phyloP scores from a whole-genome alignment of 345 rosid genomes.

The Citrus hindsii region DNA sequence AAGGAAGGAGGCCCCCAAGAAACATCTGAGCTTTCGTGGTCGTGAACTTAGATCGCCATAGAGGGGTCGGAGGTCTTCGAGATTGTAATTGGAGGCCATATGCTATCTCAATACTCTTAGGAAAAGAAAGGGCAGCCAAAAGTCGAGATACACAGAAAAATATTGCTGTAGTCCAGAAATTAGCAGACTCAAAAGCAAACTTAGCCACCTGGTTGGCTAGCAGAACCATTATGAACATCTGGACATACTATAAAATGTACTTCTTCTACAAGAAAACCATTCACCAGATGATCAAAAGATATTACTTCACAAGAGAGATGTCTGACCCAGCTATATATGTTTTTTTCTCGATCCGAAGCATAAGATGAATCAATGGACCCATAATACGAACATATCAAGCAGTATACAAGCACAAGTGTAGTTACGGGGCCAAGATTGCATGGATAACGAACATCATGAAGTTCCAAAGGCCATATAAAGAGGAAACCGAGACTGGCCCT shows the following conservation, averaged over 20 bases:
- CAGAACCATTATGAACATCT: not conserved
- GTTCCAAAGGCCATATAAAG: not conserved
- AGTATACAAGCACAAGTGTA: not conserved
- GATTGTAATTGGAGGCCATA: not conserved
- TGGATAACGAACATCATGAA: no score
- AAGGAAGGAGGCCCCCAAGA: constrained; percentile 1
- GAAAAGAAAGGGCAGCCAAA: no score
- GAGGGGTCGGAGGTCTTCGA: no score
- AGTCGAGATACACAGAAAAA: no score
- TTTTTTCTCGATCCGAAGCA: no score
- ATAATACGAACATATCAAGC: not conserved
- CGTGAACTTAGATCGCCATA: not conserved
- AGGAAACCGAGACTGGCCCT: not conserved
- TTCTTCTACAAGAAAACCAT: not conserved
- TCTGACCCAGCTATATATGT: not conserved
- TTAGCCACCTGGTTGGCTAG: not conserved
- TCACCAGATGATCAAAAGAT: not conserved
- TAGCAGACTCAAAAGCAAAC: not conserved
- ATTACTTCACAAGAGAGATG: not conserved
- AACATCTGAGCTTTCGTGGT: not conserved
- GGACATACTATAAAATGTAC: not conserved
- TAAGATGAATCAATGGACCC: not conserved
- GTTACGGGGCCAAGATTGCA: not conserved
- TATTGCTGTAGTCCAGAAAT: not conserved
- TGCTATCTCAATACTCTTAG: not conserved